Evolutionary conservation across 495 filamentous ascomycete species (phyloP).

Genomic region (Aspergillus ostianus): DNA sequence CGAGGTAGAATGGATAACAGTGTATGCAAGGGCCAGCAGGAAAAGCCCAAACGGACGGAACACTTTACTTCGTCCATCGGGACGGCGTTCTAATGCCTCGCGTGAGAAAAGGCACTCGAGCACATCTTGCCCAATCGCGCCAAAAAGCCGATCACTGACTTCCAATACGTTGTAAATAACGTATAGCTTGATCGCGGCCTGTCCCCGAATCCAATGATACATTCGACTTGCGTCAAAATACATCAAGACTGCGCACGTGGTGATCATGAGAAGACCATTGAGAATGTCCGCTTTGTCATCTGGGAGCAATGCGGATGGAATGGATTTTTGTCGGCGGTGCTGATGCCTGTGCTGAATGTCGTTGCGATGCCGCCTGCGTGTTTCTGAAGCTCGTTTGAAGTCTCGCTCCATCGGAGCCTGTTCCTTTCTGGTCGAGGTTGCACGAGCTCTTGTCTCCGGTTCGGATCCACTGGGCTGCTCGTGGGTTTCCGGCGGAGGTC

Average conservation of each 20-base stretch:
- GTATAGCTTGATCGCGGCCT: conserved; percentile 96
- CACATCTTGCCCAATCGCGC: conserved; percentile 91
- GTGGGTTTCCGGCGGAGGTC: conserved; percentile 22
- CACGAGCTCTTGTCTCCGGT: conserved; percentile 23
- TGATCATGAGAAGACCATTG: conserved; percentile 80
- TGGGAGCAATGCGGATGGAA: conserved; percentile 76
- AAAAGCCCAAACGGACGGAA: conserved; percentile 89
- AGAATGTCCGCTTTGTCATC: conserved; percentile 95
- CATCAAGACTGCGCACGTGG: conserved; percentile 82
- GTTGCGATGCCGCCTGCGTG: conserved; percentile 29
- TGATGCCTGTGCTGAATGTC: conserved; percentile 41
- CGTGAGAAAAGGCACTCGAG: conserved; percentile 92
- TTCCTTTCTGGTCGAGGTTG: not conserved
- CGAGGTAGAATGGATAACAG: conserved; percentile 77
- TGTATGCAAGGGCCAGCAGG: conserved; percentile 80
- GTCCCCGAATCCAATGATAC: conserved; percentile 96
- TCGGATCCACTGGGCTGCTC: conserved; percentile 24
- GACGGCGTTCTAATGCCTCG: conserved; percentile 83
- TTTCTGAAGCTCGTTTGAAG: conserved; percentile 21
- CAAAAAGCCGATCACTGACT: conserved; percentile 80
- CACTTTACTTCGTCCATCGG: conserved; percentile 90
- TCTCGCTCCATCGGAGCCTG: conserved; percentile 23
- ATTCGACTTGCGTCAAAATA: conserved; percentile 92
- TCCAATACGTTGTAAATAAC: conserved; percentile 98
- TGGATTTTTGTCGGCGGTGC: conserved; percentile 77